These are phyloP conservation scores for Ilyonectria robusta DNA, from an alignment of 2,329 filamentous ascomycete genomes.

Conservation along the genomic window DNA sequence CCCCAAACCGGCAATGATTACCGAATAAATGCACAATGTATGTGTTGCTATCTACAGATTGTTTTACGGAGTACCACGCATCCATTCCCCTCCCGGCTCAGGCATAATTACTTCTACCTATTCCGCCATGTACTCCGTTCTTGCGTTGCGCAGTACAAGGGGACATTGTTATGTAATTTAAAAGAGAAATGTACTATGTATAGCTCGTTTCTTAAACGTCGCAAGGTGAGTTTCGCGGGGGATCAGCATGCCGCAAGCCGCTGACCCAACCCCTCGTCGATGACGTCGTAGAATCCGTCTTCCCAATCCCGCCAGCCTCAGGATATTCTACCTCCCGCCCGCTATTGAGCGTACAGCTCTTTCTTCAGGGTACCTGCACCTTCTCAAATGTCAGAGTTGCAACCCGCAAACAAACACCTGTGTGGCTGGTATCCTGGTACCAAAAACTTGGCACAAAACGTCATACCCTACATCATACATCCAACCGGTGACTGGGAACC, in stretches of 20 bases:
- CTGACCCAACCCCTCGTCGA: slow-evolving; percentile 2
- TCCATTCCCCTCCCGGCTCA: neutral
- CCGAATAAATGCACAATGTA: neutral
- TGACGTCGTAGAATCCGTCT: slow-evolving; percentile 8
- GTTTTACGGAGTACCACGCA: neutral
- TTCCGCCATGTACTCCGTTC: too few species aligned
- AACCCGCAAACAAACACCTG: neutral
- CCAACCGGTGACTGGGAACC: neutral
- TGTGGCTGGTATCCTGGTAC: neutral
- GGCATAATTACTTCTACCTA: too few species aligned
- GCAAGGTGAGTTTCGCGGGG: neutral
- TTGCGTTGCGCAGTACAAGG: neutral
- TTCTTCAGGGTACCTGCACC: neutral
- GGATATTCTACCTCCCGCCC: neutral
- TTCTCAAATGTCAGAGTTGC: neutral
- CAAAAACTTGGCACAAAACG: slow-evolving; percentile 2
- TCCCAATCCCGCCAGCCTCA: neutral
- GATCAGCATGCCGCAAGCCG: neutral
- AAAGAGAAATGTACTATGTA: too few species aligned
- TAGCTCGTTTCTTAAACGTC: neutral
- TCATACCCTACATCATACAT: slow-evolving; percentile 13
- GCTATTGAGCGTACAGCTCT: neutral
- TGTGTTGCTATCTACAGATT: neutral
- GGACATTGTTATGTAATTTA: neutral
- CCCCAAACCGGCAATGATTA: neutral